Percentiles rank a stretch among this genome's conserved stretches.
Conservation (phyloP, 2,329 filamentous ascomycete species). For the Myriosclerotinia scirpicola region DNA sequence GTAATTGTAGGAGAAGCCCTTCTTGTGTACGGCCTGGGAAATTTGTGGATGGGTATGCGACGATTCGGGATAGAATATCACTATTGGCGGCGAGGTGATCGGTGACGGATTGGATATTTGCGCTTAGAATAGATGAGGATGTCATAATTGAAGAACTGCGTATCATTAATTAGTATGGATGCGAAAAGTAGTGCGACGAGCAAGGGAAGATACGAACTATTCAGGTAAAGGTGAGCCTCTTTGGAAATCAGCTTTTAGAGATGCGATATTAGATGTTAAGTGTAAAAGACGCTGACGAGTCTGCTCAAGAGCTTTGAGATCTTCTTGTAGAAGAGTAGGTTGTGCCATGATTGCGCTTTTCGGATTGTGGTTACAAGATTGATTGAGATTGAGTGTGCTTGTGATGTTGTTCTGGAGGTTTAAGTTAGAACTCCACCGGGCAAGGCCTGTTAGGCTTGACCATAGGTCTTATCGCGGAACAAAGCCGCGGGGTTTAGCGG, state of each 20-base stretch:
- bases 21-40: slow-evolving; percentile 71
- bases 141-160: slow-evolving; percentile 68
- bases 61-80: slow-evolving; percentile 66
- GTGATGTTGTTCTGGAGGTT: neutral
- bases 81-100: slow-evolving; percentile 64
- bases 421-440: too few relatives aligned
- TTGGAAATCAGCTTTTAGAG: slow-evolving; percentile 60
- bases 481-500: neutral
- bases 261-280: slow-evolving; percentile 66
- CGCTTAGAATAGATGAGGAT: slow-evolving; percentile 69
- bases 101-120: slow-evolving; percentile 66
- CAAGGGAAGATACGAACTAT: slow-evolving; percentile 50
- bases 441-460: neutral
- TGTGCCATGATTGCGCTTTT: slow-evolving; percentile 32
- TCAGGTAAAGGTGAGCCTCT: slow-evolving; percentile 65
- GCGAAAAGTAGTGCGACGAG: neutral
- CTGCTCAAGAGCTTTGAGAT: slow-evolving; percentile 69
- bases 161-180: slow-evolving; percentile 24
- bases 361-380: slow-evolving; percentile 5
- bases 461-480: slow-evolving; percentile 5
- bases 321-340: slow-evolving; percentile 44
- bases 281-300: slow-evolving; percentile 67
- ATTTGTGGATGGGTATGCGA: slow-evolving; percentile 73
- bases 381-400: neutral
- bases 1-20: slow-evolving; percentile 63